phyloP scores from a whole-genome alignment of 495 filamentous ascomycete genomes.

The Talaromyces wortmannii region DNA sequence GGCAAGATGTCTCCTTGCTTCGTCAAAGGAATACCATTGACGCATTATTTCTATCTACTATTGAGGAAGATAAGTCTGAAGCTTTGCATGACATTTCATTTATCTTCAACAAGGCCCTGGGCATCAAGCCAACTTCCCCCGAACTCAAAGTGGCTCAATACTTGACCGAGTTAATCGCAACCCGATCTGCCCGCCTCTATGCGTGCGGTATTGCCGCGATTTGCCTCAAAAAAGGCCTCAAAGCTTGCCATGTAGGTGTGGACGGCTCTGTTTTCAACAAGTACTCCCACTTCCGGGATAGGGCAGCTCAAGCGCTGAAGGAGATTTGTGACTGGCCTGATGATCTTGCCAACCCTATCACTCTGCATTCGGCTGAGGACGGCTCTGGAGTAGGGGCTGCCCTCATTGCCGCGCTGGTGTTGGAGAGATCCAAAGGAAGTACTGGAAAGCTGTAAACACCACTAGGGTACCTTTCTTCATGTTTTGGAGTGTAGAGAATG shows the following conservation, averaged over 20 bases:
- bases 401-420: slow-evolving; percentile 16
- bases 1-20: slow-evolving; percentile 46
- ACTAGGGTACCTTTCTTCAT: too few relatives aligned
- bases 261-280: slow-evolving; percentile 93
- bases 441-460: too few relatives aligned
- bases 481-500: too few relatives aligned
- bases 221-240: slow-evolving; percentile 76
- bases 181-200: slow-evolving; percentile 80
- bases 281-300: slow-evolving; percentile 81
- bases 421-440: slow-evolving; percentile 3
- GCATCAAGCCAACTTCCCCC: slow-evolving; percentile 52
- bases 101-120: slow-evolving; percentile 63
- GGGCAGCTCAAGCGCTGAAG: slow-evolving; percentile 71
- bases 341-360: slow-evolving; percentile 13
- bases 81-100: slow-evolving; percentile 68
- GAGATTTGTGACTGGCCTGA: slow-evolving; percentile 25
- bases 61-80: slow-evolving; percentile 62
- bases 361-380: slow-evolving; percentile 20
- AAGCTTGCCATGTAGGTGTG: slow-evolving; percentile 80
- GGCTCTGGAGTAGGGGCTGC: slow-evolving; percentile 26
- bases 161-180: slow-evolving; percentile 79
- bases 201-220: slow-evolving; percentile 90
- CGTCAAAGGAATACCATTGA: slow-evolving; percentile 70
- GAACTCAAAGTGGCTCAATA: slow-evolving; percentile 77
- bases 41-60: slow-evolving; percentile 69